Conservation (phyloP, 768 basidiomycete species). For the Guyanaporus albipodus region DNA sequence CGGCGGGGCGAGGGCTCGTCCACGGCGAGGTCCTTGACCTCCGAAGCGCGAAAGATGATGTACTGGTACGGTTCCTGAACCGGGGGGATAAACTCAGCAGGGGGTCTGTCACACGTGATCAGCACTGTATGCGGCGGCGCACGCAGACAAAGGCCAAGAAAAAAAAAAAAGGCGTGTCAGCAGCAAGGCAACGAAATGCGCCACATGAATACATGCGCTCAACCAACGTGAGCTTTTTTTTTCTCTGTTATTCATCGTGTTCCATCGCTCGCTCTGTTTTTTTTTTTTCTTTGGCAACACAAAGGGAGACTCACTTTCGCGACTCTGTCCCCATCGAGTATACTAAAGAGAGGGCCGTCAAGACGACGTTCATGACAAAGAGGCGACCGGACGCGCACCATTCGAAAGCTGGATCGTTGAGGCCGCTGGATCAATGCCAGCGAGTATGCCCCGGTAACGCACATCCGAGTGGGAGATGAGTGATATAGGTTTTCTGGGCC, state of each 20-base stretch:
- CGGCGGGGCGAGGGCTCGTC: constrained; percentile 59
- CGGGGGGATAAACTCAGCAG: constrained; percentile 77
- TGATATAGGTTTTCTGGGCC: constrained; percentile 77
- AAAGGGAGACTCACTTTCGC: constrained; percentile 53
- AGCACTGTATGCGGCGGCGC: constrained; percentile 15
- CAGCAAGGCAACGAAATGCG: constrained; percentile 66
- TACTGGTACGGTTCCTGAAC: constrained; percentile 82
- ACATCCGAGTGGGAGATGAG: constrained; percentile 90
- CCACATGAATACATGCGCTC: constrained; percentile 50
- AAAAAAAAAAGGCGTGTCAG: constrained; percentile 40
- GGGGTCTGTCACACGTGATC: constrained; percentile 46
- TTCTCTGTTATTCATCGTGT: constrained; percentile 40
- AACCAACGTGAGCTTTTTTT: constrained; percentile 36
- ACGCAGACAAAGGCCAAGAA: neutral
- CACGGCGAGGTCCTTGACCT: constrained; percentile 86
- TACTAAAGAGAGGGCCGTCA: constrained; percentile 36
- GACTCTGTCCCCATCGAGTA: constrained; percentile 88
- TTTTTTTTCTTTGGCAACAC: neutral
- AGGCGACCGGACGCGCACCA: constrained; percentile 42
- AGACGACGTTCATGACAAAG: neutral
- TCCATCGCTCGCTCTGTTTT: too few relatives aligned
- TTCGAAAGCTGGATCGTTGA: constrained; percentile 87
- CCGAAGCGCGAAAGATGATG: constrained; percentile 87
- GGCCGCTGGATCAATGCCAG: constrained; percentile 79
- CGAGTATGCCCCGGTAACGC: constrained; percentile 82